These are phyloP conservation scores for Zalaria sp. DNA, from an alignment of 2,329 filamentous ascomycete genomes.

Conservation along the genomic window DNA sequence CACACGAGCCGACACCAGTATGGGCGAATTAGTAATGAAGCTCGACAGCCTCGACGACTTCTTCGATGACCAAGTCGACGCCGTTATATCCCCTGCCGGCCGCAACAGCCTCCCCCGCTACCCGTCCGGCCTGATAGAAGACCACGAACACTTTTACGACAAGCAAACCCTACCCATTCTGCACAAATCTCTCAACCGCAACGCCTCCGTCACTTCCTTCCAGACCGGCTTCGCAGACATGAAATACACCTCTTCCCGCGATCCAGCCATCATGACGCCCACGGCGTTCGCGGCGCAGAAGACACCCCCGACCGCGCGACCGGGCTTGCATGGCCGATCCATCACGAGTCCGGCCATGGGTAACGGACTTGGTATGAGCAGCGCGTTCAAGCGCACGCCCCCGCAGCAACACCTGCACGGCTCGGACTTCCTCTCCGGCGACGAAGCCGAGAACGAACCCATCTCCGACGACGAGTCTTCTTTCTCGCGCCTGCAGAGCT, in stretches of 20 bases:
- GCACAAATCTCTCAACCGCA: slow-evolving; percentile 63
- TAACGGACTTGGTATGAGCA: slow-evolving; percentile 24
- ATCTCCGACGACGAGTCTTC: slow-evolving; percentile 64
- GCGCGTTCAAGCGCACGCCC: slow-evolving; percentile 20
- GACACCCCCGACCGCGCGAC: slow-evolving; percentile 33
- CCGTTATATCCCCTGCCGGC: slow-evolving; percentile 1
- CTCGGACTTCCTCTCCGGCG: slow-evolving; percentile 57
- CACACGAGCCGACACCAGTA: slow-evolving; percentile 50
- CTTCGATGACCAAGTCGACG: slow-evolving; percentile 30
- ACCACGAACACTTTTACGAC: slow-evolving; percentile 74
- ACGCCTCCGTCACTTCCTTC: slow-evolving; percentile 60
- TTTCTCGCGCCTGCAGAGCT: slow-evolving; percentile 26
- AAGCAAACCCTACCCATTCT: slow-evolving; percentile 85
- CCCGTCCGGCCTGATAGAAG: slow-evolving; percentile 28
- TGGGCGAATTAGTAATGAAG: slow-evolving; percentile 63
- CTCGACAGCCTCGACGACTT: slow-evolving; percentile 42
- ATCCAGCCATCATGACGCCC: slow-evolving; percentile 40
- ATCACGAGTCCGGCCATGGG: slow-evolving; percentile 63
- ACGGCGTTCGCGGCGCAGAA: slow-evolving; percentile 36
- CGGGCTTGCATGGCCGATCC: slow-evolving; percentile 64
- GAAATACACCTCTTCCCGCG: slow-evolving; percentile 37
- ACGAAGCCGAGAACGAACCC: slow-evolving; percentile 54
- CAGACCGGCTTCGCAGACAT: slow-evolving; percentile 77
- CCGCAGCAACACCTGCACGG: slow-evolving; percentile 24
- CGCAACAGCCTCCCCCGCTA: slow-evolving; percentile 8